Evolutionary conservation across 2,329 filamentous ascomycete genomes (phyloP), one percentile per base, ranked within the genome.

Genomic region (Didymella pinodella): DNA sequence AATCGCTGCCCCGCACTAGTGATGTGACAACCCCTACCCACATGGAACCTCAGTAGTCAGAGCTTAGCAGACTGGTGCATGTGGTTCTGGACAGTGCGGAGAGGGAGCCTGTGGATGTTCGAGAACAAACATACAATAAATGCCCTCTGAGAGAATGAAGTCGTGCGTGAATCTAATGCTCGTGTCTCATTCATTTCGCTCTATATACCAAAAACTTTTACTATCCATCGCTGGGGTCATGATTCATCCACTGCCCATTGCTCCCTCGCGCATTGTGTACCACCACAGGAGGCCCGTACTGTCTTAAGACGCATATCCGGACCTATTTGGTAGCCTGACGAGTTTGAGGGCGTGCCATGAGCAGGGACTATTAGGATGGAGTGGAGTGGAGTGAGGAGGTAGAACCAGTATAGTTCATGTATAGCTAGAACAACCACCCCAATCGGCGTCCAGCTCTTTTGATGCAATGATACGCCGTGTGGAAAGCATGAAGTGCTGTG

Each of bases 391-490:
- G 47, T n/a, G 50, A 59, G 56, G 46, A 40, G 55, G 57, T 50
- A 65, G 61, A 65, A 66, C 65, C 60, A 56, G 59, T 67, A 62
- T 68, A 65, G 60, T 68, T 67, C 62, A 61, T 64, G 58, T 59
- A 65, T 64, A 70, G 62, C 65, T 70, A 69, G 62, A 67, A 56
- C 63, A 62, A 64, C 51, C 49, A 64, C 59, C 47, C 55, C 58
- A 52, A 62, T 60, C 61, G 59, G 59, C 61, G 56, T 65, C 63
- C 55, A 52, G 62, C 65, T 66, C 61, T 65, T 65, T 67, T 61
- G 64, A 70, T 70, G 64, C 64, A 71, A 56, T 68, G 67, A 68
- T 73, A 72, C 68, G 68, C 68, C 66, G 61, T 65, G 62, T 60
- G 54, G 48, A 61, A 65, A 66, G 63, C 64, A 64, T 62, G 56